Conservation (phyloP, 257 asterid genomes). For the Solanum corneliomulleri region DNA sequence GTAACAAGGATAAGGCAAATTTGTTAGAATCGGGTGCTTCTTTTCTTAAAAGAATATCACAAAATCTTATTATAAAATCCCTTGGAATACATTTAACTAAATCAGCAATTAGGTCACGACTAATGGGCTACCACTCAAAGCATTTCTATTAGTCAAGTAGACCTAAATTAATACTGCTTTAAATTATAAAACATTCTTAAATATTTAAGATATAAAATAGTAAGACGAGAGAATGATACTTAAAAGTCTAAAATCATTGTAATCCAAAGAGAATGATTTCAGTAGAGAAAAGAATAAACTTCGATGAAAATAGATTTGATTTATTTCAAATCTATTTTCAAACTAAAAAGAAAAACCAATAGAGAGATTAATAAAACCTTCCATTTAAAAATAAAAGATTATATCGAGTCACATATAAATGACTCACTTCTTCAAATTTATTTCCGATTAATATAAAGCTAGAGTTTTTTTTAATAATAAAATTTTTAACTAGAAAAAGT, state of each 20-base stretch:
- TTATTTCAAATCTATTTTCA: not conserved
- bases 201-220: not conserved
- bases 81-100: not conserved
- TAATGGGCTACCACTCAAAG: not conserved
- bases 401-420: not conserved
- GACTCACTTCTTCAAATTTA: not conserved
- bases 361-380: not conserved
- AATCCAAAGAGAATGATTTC: too few relatives aligned
- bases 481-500: not conserved
- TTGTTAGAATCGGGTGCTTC: not conserved
- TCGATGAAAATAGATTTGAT: too few relatives aligned
- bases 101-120: not conserved
- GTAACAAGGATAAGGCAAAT: not conserved
- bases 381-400: not conserved
- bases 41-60: not conserved
- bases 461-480: not conserved
- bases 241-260: not conserved
- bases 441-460: rapidly evolving
- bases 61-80: not conserved
- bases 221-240: not conserved
- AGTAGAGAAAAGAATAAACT: too few relatives aligned
- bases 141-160: not conserved
- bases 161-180: rapidly evolving
- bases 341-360: not conserved
- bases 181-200: not conserved